Conservation (phyloP, 306 rosid genomes). For the Ochetophila trinervis region DNA sequence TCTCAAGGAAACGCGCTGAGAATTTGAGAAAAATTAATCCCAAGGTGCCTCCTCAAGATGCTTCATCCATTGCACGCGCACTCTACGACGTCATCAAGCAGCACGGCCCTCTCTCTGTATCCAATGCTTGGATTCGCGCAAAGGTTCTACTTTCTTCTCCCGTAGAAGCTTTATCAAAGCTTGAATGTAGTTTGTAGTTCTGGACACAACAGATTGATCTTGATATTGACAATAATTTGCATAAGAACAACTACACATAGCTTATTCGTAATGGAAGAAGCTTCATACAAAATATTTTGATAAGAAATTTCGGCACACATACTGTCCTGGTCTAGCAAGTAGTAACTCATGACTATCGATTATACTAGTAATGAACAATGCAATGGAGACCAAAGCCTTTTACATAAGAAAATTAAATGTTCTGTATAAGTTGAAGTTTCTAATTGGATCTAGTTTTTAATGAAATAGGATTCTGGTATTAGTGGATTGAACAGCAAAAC, state of each 20-base stretch:
- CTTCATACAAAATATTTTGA: too few relatives aligned
- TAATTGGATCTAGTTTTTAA: not conserved
- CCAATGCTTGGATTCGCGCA: constrained; percentile 48
- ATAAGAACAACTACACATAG: too few relatives aligned
- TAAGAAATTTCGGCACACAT: too few relatives aligned
- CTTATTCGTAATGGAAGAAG: too few relatives aligned
- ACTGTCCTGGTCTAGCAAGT: too few relatives aligned
- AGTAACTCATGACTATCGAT: too few relatives aligned
- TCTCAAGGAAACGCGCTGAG: constrained; percentile 45
- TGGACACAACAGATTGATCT: not conserved
- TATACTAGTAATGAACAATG: too few relatives aligned
- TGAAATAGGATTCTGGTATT: constrained; percentile 38
- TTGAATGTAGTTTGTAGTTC: too few relatives aligned
- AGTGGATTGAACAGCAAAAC: constrained; percentile 54
- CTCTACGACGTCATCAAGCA: constrained; percentile 42
- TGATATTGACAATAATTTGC: too few relatives aligned
- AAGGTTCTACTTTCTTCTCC: constrained; percentile 19
- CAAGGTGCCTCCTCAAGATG: constrained; percentile 41
- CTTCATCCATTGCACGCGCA: constrained; percentile 40
- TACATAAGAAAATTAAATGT: not conserved
- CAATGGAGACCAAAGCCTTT: too few relatives aligned
- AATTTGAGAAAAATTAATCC: constrained; percentile 53
- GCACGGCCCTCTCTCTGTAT: constrained; percentile 41
- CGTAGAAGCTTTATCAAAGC: too few relatives aligned
- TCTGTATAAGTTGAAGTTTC: not conserved